A percentile compares a stretch with the other conserved stretches of the same genome.
These are phyloP conservation scores for Gossypium trilobum DNA, from an alignment of 441 rosid species.

Conservation along the genomic window DNA sequence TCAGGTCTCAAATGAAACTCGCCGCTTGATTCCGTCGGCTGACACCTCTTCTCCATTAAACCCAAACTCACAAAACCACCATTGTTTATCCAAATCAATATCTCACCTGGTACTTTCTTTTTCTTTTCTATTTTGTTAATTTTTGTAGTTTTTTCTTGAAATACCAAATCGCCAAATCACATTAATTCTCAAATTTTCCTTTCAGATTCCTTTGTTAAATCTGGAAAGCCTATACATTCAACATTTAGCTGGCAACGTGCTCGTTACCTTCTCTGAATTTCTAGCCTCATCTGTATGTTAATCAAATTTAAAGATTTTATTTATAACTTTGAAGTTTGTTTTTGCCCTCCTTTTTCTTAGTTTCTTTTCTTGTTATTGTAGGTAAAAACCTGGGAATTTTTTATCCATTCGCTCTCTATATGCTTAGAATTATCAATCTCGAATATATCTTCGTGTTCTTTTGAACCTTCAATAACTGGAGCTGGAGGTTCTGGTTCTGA, in stretches of 20 bases:
- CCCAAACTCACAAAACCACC: conserved; percentile 15
- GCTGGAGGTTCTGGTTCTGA: conserved; percentile 16
- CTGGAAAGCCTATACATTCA: conserved; percentile 41
- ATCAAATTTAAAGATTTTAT: neutral
- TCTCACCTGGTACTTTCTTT: conserved; percentile 42
- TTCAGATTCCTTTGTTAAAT: conserved; percentile 38
- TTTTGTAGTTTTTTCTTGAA: neutral
- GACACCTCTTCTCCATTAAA: conserved; percentile 19
- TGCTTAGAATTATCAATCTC: conserved; percentile 34
- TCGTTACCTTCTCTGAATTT: conserved; percentile 41
- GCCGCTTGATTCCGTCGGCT: conserved; percentile 1
- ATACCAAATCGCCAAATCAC: neutral
- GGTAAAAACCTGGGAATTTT: conserved; percentile 40
- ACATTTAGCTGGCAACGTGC: conserved; percentile 57
- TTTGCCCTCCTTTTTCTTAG: neutral
- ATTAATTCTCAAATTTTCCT: neutral
- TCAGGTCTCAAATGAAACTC: conserved; percentile 12
- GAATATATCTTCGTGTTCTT: conserved; percentile 22
- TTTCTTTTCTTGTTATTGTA: conserved; percentile 21
- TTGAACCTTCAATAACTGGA: conserved; percentile 19
- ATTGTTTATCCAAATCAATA: conserved; percentile 28
- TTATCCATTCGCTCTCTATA: conserved; percentile 35
- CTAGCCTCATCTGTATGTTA: conserved; percentile 46
- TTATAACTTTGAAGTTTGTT: neutral
- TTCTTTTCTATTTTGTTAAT: neutral